A percentile compares a stretch with the other conserved stretches of the same genome.
Conservation (phyloP, 2,329 filamentous ascomycete genomes). For the Fusarium pseudoanthophilum region DNA sequence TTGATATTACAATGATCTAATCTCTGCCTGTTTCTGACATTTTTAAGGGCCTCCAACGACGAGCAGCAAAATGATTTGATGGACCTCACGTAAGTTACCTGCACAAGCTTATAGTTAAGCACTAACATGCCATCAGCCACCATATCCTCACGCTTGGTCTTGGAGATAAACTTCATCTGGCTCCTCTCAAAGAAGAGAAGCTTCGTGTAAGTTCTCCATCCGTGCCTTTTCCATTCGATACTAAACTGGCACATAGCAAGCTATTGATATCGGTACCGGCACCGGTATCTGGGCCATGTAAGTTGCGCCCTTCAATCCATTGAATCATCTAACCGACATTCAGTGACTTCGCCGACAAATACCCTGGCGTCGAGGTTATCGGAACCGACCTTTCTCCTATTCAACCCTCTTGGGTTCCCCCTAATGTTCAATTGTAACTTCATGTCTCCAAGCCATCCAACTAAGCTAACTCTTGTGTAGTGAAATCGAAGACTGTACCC, state of each 20-base stretch:
- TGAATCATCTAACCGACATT: rapidly evolving
- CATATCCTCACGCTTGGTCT: constrained; percentile 38
- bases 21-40: not conserved
- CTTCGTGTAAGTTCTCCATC: constrained; percentile 16
- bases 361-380: constrained; percentile 56
- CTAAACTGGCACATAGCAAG: constrained; percentile 23
- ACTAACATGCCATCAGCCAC: constrained; percentile 2
- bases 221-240: not conserved
- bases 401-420: constrained; percentile 48
- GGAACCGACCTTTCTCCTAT: constrained; percentile 64
- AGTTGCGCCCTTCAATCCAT: rapidly evolving
- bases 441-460: no score
- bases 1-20: no score
- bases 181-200: constrained; percentile 38
- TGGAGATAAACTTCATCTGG: constrained; percentile 36
- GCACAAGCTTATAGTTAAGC: no score
- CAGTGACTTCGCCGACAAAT: constrained; percentile 61
- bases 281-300: constrained; percentile 64
- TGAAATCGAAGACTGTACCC: constrained; percentile 47
- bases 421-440: constrained; percentile 54
- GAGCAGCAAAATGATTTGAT: constrained; percentile 37
- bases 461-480: not conserved
- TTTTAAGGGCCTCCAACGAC: constrained; percentile 39
- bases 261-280: constrained; percentile 66
- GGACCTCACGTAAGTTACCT: constrained; percentile 32